Conservation (phyloP, 345 rosid genomes). For the Streptanthus diversifolius region DNA sequence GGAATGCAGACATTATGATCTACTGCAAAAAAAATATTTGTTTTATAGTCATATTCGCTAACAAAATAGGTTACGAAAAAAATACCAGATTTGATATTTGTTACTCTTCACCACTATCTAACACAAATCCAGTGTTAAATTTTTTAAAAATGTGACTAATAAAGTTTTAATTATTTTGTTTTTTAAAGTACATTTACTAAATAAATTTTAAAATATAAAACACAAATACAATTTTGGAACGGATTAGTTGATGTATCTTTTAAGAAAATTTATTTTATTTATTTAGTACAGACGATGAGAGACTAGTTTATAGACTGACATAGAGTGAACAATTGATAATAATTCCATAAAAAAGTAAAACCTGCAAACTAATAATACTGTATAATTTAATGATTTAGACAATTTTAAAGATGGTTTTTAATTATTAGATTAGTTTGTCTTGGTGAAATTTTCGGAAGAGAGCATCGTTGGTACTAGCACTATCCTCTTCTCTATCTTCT, state of each 20-base stretch:
- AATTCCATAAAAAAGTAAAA: not conserved
- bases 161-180: too few relatives aligned
- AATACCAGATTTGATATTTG: too few relatives aligned
- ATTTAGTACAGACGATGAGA: not conserved
- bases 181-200: too few relatives aligned
- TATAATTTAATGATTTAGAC: slow-evolving; percentile 19
- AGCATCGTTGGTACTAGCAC: slow-evolving; percentile 33
- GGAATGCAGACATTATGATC: too few relatives aligned
- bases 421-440: not conserved
- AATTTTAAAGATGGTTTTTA: not conserved
- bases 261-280: not conserved
- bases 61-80: too few relatives aligned
- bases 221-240: too few relatives aligned
- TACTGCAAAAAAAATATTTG: too few relatives aligned
- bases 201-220: too few relatives aligned
- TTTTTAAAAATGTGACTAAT: too few relatives aligned
- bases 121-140: too few relatives aligned
- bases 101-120: too few relatives aligned
- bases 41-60: too few relatives aligned
- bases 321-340: slow-evolving; percentile 5
- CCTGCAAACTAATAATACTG: not conserved
- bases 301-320: not conserved
- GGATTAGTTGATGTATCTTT: not conserved
- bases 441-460: slow-evolving; percentile 5
- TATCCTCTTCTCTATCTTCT: not conserved